These are phyloP conservation scores for Phytopythium oedochilum DNA, from an alignment of 352 stramenopile genomes.

Conservation along the genomic window DNA sequence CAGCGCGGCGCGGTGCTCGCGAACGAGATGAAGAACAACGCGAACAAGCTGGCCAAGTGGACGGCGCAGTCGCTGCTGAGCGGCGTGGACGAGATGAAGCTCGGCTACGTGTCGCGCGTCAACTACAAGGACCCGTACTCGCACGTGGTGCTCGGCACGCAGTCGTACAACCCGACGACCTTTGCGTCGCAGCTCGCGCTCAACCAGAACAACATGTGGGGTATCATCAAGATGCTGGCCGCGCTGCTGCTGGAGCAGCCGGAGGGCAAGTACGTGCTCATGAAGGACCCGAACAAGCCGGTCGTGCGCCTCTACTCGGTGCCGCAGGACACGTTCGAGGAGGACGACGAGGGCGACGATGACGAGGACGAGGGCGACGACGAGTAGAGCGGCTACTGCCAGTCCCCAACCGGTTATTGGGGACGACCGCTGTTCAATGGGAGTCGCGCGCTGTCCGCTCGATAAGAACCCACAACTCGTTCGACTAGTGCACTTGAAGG, in stretches of 20 bases:
- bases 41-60: conserved; percentile 98
- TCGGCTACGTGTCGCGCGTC: conserved; percentile 94
- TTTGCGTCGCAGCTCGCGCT: conserved; percentile 98
- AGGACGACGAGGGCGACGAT: conserved; percentile 79
- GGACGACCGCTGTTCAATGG: too few species aligned
- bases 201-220: conserved; percentile 98
- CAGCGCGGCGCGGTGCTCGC: conserved; percentile 95
- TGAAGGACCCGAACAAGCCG: conserved; percentile 98
- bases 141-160: conserved; percentile 94
- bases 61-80: conserved; percentile 95
- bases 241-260: conserved; percentile 93
- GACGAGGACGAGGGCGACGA: conserved; percentile 44
- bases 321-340: conserved; percentile 94
- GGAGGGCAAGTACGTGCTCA: conserved; percentile 98
- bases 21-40: conserved; percentile 99
- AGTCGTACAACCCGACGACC: conserved; percentile 96
- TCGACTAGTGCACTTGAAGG: too few species aligned
- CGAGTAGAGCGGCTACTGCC: background rate
- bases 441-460: background rate
- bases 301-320: conserved; percentile 97
- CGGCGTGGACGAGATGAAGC: conserved; percentile 97
- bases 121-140: conserved; percentile 95
- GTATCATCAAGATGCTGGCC: conserved; percentile 93
- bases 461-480: background rate
- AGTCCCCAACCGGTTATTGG: too few species aligned